Evolutionary conservation across 768 basidiomycete genomes (phyloP), one percentile per base, ranked within the genome.

Genomic region (Chalciporus sphaerocephalus): DNA sequence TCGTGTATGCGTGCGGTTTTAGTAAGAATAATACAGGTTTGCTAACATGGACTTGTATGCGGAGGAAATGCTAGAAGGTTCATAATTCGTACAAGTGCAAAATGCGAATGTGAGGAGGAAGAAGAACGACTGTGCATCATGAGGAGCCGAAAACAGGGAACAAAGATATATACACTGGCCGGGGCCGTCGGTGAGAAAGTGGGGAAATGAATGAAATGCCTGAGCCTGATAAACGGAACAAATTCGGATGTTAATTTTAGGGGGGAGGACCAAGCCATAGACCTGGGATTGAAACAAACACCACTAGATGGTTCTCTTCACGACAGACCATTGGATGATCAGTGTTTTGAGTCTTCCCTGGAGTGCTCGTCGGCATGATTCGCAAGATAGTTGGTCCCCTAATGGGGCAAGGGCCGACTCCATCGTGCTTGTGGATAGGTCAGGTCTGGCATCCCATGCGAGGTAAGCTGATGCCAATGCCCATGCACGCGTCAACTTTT

Each of bases 371-470:
- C 76, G 79, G 61, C 87, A 91, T n/a, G 80, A 70, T 15, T 82
- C 78, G 59, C 87, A 91, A 11, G 72, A 65, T 5, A 90, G 65
- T 52, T 85, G 85, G 32, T 86, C 83, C 30, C 75, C 75, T 15
- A 90, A 64, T 13, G 87, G 86, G 12, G 74, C 72, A 35, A 91
- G 71, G 21, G 87, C 83, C 6, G 78, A 78, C 61, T 89, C 86
- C 67, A 91, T 83, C 3, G 79, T 70, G 44, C 72, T 76, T 27
- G 81, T 82, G 16, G 87, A 85, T n/a, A 89, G 59, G 61, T 90
- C 87, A 53, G 87, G 85, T 45, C 85, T 72, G 27, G 85, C 84
- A 64, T 89, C 87, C 87, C 87, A 90, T 9, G 85, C 85, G 6
- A 91, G 75, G 66, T 89, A 89, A 10, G 87, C 87, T 2, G 83